A percentile compares a stretch with the other conserved stretches of the same genome.
Evolutionary conservation across 805 yeast species (phyloP).

Genomic region (Saccharomyces jurei): DNA sequence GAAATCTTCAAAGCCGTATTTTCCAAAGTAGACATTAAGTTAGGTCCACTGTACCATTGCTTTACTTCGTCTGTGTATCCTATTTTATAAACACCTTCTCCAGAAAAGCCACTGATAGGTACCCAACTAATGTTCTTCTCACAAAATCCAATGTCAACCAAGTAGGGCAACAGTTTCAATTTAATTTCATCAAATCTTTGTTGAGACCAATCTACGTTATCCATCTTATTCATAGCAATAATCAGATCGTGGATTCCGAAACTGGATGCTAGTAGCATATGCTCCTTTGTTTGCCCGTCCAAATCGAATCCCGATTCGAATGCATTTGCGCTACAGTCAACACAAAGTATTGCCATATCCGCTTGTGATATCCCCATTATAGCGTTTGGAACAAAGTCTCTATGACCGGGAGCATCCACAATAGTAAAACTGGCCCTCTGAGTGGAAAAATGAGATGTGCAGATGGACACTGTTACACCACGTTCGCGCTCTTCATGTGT

Average conservation of each 20-base stretch:
- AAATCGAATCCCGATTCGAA: slow-evolving; percentile 97
- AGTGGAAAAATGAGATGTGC: slow-evolving; percentile 93
- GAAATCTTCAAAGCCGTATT: slow-evolving; percentile 15
- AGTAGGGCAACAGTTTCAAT: slow-evolving; percentile 61
- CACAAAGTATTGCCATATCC: slow-evolving; percentile 91
- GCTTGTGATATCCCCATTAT: slow-evolving; percentile 99
- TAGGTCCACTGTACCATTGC: slow-evolving; percentile 89
- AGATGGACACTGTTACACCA: slow-evolving; percentile 98
- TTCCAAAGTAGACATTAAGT: slow-evolving; percentile 79
- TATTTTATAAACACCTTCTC: slow-evolving; percentile 87
- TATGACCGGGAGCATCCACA: slow-evolving; percentile 98
- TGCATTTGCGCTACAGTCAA: slow-evolving; percentile 96
- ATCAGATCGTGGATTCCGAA: slow-evolving; percentile 89
- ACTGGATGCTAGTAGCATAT: slow-evolving; percentile 89
- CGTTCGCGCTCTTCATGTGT: slow-evolving; percentile 96
- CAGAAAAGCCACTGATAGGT: slow-evolving; percentile 96
- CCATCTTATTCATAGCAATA: slow-evolving; percentile 82
- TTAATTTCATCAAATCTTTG: slow-evolving; percentile 90
- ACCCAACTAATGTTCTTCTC: slow-evolving; percentile 76
- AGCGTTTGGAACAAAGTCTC: slow-evolving; percentile 96
- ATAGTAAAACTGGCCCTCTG: slow-evolving; percentile 91
- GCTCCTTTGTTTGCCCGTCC: slow-evolving; percentile 98
- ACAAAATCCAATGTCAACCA: slow-evolving; percentile 78
- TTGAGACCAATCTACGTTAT: slow-evolving; percentile 89
- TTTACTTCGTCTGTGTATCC: slow-evolving; percentile 38